Evolutionary conservation across 116 monocot genomes (phyloP).

Genomic region (Dioscorea cayenensis): DNA sequence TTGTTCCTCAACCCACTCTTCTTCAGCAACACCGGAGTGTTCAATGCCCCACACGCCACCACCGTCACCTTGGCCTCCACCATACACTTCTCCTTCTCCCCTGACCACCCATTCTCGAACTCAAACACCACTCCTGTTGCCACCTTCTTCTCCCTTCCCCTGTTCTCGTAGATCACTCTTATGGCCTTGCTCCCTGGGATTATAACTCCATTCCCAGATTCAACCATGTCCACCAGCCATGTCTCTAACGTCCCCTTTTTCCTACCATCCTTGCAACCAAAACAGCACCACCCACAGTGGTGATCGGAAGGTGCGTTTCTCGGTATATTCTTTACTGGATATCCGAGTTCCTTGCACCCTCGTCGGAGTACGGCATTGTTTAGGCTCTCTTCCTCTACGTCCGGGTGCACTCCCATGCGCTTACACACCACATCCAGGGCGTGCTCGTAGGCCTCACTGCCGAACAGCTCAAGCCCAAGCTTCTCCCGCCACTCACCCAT

Average conservation of each 20-base stretch:
- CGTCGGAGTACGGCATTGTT: constrained; percentile 31
- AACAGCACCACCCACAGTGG: constrained; percentile 72
- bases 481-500: constrained; percentile 38
- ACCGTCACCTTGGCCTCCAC: constrained; percentile 46
- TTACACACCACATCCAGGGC: constrained; percentile 52
- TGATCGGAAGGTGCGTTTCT: constrained; percentile 50
- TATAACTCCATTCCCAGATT: constrained; percentile 53
- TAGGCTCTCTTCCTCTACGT: constrained; percentile 30
- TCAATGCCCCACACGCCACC: constrained; percentile 59
- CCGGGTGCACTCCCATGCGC: constrained; percentile 45
- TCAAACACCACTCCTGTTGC: constrained; percentile 40
- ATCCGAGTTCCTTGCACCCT: constrained; percentile 57
- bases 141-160: constrained; percentile 8
- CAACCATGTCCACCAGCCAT: constrained; percentile 59
- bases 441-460: constrained; percentile 30
- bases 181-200: constrained; percentile 38
- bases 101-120: constrained; percentile 13
- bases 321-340: constrained; percentile 35
- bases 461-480: constrained; percentile 47
- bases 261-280: constrained; percentile 58
- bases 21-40: constrained; percentile 43
- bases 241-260: constrained; percentile 59
- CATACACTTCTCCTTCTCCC: constrained; percentile 10
- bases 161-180: constrained; percentile 11
- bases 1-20: constrained; percentile 47